These are phyloP conservation scores for Pseudogymnoascus sp. DNA, from an alignment of 2,329 filamentous ascomycete genomes.

Conservation along the genomic window DNA sequence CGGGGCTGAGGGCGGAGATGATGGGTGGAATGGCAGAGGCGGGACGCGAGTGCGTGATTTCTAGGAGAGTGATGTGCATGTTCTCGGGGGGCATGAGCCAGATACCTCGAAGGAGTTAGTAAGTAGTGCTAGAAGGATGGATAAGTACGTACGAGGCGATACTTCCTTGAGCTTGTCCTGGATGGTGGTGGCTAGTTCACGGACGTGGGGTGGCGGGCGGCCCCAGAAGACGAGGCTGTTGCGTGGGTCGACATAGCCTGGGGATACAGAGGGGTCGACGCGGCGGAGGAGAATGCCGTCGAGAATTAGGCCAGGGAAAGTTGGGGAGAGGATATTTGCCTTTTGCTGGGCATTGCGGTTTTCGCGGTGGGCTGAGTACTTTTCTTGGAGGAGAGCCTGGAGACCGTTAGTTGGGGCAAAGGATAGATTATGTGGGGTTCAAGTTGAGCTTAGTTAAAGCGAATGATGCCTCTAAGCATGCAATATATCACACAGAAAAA, in stretches of 20 bases:
- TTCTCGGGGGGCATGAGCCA: conserved; percentile 78
- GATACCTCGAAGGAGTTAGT: conserved; percentile 44
- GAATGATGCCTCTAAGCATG: no score
- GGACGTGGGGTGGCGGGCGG: conserved; percentile 65
- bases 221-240: conserved; percentile 87
- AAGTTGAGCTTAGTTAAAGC: neutral
- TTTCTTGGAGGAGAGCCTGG: conserved; percentile 25
- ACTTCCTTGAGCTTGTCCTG: conserved; percentile 57
- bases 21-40: conserved; percentile 58
- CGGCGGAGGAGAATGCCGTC: conserved; percentile 70
- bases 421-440: neutral
- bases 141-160: conserved; percentile 56
- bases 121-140: neutral
- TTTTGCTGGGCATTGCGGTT: conserved; percentile 70
- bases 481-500: neutral
- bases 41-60: conserved; percentile 74
- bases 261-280: conserved; percentile 53
- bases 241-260: conserved; percentile 64
- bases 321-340: conserved; percentile 58
- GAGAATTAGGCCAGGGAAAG: conserved; percentile 63
- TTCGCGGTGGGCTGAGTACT: conserved; percentile 64
- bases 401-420: neutral
- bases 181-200: conserved; percentile 57
- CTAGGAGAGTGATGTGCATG: conserved; percentile 79
- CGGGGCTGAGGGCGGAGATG: conserved; percentile 47